phyloP scores from a whole-genome alignment of 441 rosid genomes.

The Populus hybrid region DNA sequence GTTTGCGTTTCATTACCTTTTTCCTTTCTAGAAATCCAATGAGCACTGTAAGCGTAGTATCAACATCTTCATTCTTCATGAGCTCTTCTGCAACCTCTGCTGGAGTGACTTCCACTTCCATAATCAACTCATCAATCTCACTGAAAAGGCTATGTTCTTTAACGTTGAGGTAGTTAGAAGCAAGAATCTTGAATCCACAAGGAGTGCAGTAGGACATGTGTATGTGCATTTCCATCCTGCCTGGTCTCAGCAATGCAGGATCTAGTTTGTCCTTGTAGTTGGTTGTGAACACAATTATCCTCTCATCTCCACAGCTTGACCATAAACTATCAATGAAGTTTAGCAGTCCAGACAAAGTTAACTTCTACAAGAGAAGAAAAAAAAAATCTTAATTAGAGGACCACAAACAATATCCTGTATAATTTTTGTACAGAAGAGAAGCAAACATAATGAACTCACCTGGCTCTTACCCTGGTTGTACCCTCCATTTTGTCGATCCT shows the following conservation, averaged over 20 bases:
- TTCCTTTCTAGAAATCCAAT: slow-evolving; percentile 23
- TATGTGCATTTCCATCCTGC: slow-evolving; percentile 37
- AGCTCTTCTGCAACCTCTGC: slow-evolving; percentile 41
- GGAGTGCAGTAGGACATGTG: slow-evolving; percentile 38
- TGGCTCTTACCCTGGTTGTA: neutral
- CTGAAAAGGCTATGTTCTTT: slow-evolving; percentile 8
- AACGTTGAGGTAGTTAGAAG: slow-evolving; percentile 30
- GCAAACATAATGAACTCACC: neutral
- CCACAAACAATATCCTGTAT: neutral
- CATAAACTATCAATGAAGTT: slow-evolving; percentile 36
- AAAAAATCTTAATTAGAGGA: neutral
- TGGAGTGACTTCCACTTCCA: slow-evolving; percentile 30
- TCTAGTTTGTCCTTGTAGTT: slow-evolving; percentile 34
- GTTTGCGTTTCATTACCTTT: slow-evolving; percentile 3
- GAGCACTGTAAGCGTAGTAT: slow-evolving; percentile 23
- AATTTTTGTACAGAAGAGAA: neutral
- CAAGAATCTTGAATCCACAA: slow-evolving; percentile 29
- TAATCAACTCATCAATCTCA: slow-evolving; percentile 23
- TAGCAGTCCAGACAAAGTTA: slow-evolving; percentile 39
- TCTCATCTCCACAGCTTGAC: slow-evolving; percentile 44
- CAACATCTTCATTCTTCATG: slow-evolving; percentile 30
- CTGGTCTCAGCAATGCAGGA: slow-evolving; percentile 38
- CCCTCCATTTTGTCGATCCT: slow-evolving; percentile 28
- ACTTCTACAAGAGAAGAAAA: slow-evolving; percentile 13
- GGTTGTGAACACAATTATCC: slow-evolving; percentile 33